Conservation (phyloP, 331 rosid species). For the Pyracantha coccinea region DNA sequence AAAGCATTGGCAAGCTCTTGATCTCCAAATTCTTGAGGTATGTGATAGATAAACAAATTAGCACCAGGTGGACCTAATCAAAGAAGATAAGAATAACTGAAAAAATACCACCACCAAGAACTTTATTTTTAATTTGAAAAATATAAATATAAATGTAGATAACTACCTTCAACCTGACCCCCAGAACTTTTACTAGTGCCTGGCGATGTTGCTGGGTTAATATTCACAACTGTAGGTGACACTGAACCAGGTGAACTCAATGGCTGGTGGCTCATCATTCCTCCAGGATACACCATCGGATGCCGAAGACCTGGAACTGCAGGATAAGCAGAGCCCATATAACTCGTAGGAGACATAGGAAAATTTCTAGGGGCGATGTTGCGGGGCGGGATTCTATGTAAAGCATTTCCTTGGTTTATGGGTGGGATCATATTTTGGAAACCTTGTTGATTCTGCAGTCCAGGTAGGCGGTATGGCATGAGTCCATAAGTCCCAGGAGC, state of each 20-base stretch:
- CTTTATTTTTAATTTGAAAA: background rate
- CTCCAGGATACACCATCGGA: constrained; percentile 77
- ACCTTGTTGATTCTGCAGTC: constrained; percentile 89
- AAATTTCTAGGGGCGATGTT: constrained; percentile 66
- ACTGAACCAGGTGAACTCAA: constrained; percentile 68
- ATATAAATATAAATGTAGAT: background rate
- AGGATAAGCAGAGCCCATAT: constrained; percentile 67
- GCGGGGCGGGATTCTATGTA: constrained; percentile 52
- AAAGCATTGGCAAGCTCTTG: constrained; percentile 79
- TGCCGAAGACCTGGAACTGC: constrained; percentile 79
- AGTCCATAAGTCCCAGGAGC: constrained; percentile 80
- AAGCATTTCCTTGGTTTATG: constrained; percentile 72
- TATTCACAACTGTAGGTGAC: constrained; percentile 46
- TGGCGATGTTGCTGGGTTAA: constrained; percentile 51
- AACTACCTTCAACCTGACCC: constrained; percentile 87
- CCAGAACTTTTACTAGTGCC: constrained; percentile 59
- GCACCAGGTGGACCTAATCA: constrained; percentile 97
- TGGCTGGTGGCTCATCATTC: constrained; percentile 70
- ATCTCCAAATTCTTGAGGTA: constrained; percentile 98
- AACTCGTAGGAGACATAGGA: constrained; percentile 62
- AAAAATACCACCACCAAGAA: constrained; percentile 19
- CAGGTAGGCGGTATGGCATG: constrained; percentile 85
- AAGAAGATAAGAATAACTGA: constrained; percentile 22
- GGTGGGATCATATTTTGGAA: constrained; percentile 77
- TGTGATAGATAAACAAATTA: constrained; percentile 94